Percentiles rank a stretch among this genome's conserved stretches.
Evolutionary conservation across 768 basidiomycete species (phyloP).

Genomic region (Leucosporidium scottii): DNA sequence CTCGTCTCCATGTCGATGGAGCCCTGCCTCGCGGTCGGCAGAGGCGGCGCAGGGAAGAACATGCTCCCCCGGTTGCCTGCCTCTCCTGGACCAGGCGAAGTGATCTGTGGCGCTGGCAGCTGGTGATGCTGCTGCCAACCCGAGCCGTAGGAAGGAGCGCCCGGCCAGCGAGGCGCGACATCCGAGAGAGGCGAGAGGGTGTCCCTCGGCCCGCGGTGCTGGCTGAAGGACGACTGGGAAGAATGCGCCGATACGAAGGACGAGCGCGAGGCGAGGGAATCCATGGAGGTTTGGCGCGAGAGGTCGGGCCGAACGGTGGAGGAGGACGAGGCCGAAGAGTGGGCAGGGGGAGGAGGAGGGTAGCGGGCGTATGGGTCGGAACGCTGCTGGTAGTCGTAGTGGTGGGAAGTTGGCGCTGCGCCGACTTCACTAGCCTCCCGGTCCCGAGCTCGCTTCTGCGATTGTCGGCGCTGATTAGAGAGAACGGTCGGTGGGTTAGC

Average conservation of each 20-base stretch:
- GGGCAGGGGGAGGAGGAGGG: not conserved
- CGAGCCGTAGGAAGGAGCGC: too few relatives aligned
- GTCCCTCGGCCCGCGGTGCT: not conserved
- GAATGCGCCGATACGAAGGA: conserved; percentile 2
- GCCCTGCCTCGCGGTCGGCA: too few relatives aligned
- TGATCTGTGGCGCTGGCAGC: too few relatives aligned
- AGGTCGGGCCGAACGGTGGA: not conserved
- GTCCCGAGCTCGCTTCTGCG: conserved; percentile 31
- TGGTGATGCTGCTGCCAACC: too few relatives aligned
- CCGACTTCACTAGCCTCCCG: conserved; percentile 19
- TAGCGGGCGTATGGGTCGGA: not conserved
- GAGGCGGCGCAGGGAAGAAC: too few relatives aligned
- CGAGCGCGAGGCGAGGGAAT: conserved; percentile 16
- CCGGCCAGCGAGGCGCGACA: not conserved
- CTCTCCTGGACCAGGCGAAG: too few relatives aligned
- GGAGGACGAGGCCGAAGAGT: not conserved
- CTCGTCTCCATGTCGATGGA: too few relatives aligned
- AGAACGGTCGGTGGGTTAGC: too few relatives aligned
- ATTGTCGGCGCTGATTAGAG: conserved; percentile 27
- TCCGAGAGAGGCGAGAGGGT: not conserved
- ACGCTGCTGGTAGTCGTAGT: not conserved
- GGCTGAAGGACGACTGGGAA: too few relatives aligned
- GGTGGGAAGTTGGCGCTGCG: not conserved
- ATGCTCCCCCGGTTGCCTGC: too few relatives aligned
- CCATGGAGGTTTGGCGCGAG: conserved; percentile 14